Base-by-base conservation (phyloP, 176 grass and related monocot species). In the Chloris gayana region DNA sequence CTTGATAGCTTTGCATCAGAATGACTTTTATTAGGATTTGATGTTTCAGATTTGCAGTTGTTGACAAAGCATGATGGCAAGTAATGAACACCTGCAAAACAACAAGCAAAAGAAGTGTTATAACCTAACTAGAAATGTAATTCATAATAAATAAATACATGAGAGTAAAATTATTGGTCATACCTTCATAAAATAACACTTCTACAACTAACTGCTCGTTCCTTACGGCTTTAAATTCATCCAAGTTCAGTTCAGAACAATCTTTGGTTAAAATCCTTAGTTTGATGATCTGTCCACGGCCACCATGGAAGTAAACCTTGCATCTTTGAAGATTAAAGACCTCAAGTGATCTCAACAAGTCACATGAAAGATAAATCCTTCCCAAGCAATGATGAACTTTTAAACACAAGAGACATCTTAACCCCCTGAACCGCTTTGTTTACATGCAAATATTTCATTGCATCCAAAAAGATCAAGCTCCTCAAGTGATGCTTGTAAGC, bases 401-500 rank as follows among this genome's bases (percentile, higher is more conserved):
- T 38, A 68, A 79, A 11, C 31, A 32, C 22, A 27, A 25, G 31
- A 79, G 6, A 53, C 19, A 37, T 68, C 56, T 68, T 79, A 79
- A 29, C 32, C 33, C 64, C 5, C 14, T 25, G 27, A 54, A 79
- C 77, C 25, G 31, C 46, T 79, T 79, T 45, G 77, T 15, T 35
- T 68, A 37, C 45, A 38, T 79, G 14, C 32, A 68, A 79, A 37
- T 54, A 79, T 68, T 53, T 79, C 77, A 27, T 79, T 11, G 18
- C 77, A 80, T 56, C 49, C 64, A 8, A 51, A 80, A 80, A 80
- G n/a, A 77, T 84, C 34, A 3, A 88, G 25, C 49, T 84, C 75
- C 82, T 88, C 25, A 25, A 88, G 74, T 49, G 79, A 45, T 53
- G 46, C 39, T 34, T 76, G 75, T 15, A 83, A 75, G 24, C 17